Evolutionary conservation across 306 rosid species (phyloP), one percentile per base, ranked within the genome.

Genomic region (Acacia confusa): DNA sequence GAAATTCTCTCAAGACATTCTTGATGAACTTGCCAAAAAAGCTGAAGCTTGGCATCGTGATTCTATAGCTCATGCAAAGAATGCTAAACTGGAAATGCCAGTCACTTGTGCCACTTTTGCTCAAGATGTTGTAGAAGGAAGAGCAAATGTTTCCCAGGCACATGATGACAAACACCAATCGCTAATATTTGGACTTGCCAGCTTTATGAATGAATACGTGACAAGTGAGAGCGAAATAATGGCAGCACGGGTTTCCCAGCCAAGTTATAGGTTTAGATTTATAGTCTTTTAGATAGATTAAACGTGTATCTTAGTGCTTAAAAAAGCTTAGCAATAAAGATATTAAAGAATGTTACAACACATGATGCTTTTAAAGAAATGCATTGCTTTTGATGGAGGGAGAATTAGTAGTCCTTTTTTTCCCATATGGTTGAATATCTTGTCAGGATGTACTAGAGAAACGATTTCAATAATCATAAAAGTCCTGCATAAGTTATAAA

Each of bases 101-200:
- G 92, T 93, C 66, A 95, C 98, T 50, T 95, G 97, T 74, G 99
- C 99, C 43, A 91, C 99, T 60, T 93, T 93, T 74, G 99, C 99
- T 28, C 99, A 93, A 82, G 99, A 96, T 89, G 99, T 96, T 85
- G 78, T 93, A 50, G 99, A 93, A 92, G 97, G 99, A 80, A 92
- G 99, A 84, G 98, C 97, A 25, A 81, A 64, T 43, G 97, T 83
- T 81, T 89, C 99, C 40, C 84, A 88, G 81, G 89, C 90, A 67
- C 99, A 93, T 67, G 98, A 96, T 19, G 98, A 96, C 88, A 96
- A 91, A 74, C 97, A 96, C 84, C 97, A 92, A 88, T 94, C 99
- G 0, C 84, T 93, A 17, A 89, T 93, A 84, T 95, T 93, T 85
- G 97, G 98, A 75, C 98, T 97, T 36, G 91, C 92, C n/a, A 96